A percentile compares a stretch with the other conserved stretches of the same genome.
Evolutionary conservation across 2,329 filamentous ascomycete genomes (phyloP).

Genomic region (Geosmithia putterillii): DNA sequence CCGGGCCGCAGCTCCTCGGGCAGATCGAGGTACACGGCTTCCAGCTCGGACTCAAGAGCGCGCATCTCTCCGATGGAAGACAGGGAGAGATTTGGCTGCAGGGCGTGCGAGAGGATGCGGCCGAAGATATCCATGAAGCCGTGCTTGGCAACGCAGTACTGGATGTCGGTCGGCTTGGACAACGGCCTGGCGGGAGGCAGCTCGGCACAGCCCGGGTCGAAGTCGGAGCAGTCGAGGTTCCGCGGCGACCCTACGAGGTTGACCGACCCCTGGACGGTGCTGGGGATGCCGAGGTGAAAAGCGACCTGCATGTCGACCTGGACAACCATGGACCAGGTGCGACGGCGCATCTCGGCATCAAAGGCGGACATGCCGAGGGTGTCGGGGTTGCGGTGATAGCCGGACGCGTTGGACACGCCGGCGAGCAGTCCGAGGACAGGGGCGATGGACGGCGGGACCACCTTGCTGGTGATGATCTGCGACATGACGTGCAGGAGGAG

Average conservation of each 20-base stretch:
- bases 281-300: slow-evolving; percentile 37
- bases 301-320: slow-evolving; percentile 35
- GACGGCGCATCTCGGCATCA: slow-evolving; percentile 36
- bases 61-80: slow-evolving; percentile 16
- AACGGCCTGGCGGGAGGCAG: slow-evolving; percentile 29
- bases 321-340: slow-evolving; percentile 33
- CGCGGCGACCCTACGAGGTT: slow-evolving; percentile 26
- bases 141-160: slow-evolving; percentile 29
- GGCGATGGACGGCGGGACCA: slow-evolving; percentile 28
- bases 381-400: slow-evolving; percentile 28
- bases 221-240: slow-evolving; percentile 37
- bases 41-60: slow-evolving; percentile 26
- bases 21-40: slow-evolving; percentile 19
- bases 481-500: slow-evolving; percentile 31
- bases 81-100: slow-evolving; percentile 21
- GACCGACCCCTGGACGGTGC: slow-evolving; percentile 13
- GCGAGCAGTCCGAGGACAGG: slow-evolving; percentile 31
- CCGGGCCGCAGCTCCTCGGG: slow-evolving; percentile 25
- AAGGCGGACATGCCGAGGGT: slow-evolving; percentile 31
- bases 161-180: slow-evolving; percentile 27
- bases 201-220: slow-evolving; percentile 30
- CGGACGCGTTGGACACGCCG: slow-evolving; percentile 35
- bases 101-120: slow-evolving; percentile 24
- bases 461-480: slow-evolving; percentile 24
- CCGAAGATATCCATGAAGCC: slow-evolving; percentile 30